These are phyloP conservation scores for Populus hybrid DNA, from an alignment of 441 rosid genomes.

Conservation along the genomic window DNA sequence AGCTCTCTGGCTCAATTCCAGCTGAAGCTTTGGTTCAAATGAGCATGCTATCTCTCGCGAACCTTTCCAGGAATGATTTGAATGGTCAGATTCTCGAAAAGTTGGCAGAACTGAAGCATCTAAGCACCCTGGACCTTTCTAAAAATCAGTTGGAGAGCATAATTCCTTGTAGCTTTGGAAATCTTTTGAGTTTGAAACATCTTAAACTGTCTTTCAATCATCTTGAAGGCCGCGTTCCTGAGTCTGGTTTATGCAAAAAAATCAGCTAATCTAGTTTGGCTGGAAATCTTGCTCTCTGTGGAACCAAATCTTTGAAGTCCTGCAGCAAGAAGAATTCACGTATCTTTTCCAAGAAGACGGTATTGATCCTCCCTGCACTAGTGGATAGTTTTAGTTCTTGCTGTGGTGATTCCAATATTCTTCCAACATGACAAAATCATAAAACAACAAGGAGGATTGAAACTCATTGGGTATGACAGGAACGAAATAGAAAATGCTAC, in stretches of 20 bases:
- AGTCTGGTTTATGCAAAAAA: constrained; percentile 54
- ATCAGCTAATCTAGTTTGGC: constrained; percentile 40
- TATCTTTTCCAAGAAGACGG: constrained; percentile 42
- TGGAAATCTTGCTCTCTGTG: constrained; percentile 75
- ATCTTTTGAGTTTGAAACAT: constrained; percentile 48
- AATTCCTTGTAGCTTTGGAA: constrained; percentile 62
- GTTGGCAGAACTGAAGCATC: constrained; percentile 42
- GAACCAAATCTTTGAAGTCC: constrained; percentile 36
- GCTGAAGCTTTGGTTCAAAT: constrained; percentile 37
- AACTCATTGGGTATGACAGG: constrained; percentile 53
- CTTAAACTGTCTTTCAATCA: constrained; percentile 67
- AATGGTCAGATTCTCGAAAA: not conserved
- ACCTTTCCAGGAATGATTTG: constrained; percentile 22
- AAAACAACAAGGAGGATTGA: constrained; percentile 32
- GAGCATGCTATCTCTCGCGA: constrained; percentile 46
- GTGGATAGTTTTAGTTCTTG: constrained; percentile 33
- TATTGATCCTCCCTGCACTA: constrained; percentile 38
- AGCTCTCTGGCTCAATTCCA: constrained; percentile 54
- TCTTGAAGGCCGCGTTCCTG: constrained; percentile 69
- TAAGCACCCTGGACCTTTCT: constrained; percentile 66
- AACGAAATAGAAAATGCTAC: constrained; percentile 66
- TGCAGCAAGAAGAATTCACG: constrained; percentile 44
- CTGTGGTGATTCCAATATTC: constrained; percentile 32
- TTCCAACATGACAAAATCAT: constrained; percentile 23
- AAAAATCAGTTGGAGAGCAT: constrained; percentile 54